Evolutionary conservation across 805 yeast species (phyloP).

Genomic region (Teunomyces tritomae): DNA sequence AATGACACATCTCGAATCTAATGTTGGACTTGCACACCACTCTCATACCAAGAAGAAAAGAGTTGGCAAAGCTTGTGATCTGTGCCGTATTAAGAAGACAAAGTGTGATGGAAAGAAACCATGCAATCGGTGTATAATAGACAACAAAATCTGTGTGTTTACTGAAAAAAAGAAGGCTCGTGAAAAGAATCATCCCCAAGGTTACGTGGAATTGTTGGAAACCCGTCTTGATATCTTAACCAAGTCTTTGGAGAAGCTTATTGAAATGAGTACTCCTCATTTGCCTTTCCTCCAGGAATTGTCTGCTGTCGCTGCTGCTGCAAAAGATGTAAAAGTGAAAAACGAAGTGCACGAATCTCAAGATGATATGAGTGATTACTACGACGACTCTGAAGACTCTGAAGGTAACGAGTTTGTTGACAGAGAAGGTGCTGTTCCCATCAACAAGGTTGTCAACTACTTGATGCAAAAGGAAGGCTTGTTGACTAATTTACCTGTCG

Average conservation of each 20-base stretch:
- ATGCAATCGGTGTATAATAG: conserved; percentile 52
- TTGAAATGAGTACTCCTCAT: conserved; percentile 21
- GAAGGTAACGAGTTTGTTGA: conserved; percentile 4
- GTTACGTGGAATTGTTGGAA: conserved; percentile 63
- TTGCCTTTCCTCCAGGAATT: conserved; percentile 24
- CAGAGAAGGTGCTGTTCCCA: conserved; percentile 28
- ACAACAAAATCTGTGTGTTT: conserved; percentile 58
- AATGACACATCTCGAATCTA: not conserved
- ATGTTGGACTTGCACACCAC: not conserved
- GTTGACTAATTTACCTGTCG: conserved; percentile 37
- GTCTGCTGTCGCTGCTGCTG: conserved; percentile 8
- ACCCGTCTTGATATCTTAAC: conserved; percentile 53
- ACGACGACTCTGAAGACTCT: conserved; percentile 7
- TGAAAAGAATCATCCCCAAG: conserved; percentile 56
- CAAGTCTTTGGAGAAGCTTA: conserved; percentile 45
- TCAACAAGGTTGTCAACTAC: conserved; percentile 46
- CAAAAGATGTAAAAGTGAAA: not conserved
- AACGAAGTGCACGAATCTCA: conserved; percentile 3
- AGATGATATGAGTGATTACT: conserved; percentile 7
- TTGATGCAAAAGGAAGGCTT: conserved; percentile 41
- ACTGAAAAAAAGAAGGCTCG: conserved; percentile 52
- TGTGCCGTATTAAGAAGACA: conserved; percentile 60
- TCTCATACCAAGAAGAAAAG: conserved; percentile 42
- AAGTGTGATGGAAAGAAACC: conserved; percentile 65
- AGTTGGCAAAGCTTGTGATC: conserved; percentile 65